A percentile compares a stretch with the other conserved stretches of the same genome.
phyloP scores from a whole-genome alignment of 768 basidiomycete genomes.

The Boletales sp. region DNA sequence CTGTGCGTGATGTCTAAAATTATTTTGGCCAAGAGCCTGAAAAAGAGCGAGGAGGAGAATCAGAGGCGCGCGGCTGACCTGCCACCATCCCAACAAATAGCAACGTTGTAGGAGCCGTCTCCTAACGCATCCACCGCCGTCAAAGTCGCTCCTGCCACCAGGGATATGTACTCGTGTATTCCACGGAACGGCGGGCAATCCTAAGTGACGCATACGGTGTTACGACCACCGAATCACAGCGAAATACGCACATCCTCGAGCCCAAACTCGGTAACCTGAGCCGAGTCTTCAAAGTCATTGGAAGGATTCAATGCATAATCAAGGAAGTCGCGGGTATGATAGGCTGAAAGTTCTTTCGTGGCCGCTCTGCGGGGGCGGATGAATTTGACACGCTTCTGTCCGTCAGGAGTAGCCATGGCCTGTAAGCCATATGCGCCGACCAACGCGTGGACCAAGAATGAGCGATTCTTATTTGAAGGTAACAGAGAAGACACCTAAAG shows the following conservation, averaged over 20 bases:
- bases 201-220: constrained; percentile 34
- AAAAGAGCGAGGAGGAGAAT: background rate
- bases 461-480: constrained; percentile 67
- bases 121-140: constrained; percentile 65
- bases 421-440: constrained; percentile 52
- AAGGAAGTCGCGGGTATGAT: constrained; percentile 72
- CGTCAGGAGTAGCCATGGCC: constrained; percentile 23
- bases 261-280: constrained; percentile 44
- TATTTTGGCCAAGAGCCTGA: background rate
- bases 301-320: constrained; percentile 47
- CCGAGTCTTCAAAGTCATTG: constrained; percentile 22
- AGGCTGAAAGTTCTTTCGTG: constrained; percentile 53
- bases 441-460: constrained; percentile 62
- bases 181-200: constrained; percentile 80
- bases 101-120: constrained; percentile 49
- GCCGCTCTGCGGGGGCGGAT: constrained; percentile 55
- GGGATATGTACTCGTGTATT: constrained; percentile 63
- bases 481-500: constrained; percentile 49
- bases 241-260: constrained; percentile 49
- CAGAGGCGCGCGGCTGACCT: constrained; percentile 38
- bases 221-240: background rate
- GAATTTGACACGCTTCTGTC: constrained; percentile 35
- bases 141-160: constrained; percentile 75
- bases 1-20: constrained; percentile 73
- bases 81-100: constrained; percentile 92